Evolutionary conservation across 2,329 filamentous ascomycete species (phyloP).

Genomic region (Talaromyces rugulosus): DNA sequence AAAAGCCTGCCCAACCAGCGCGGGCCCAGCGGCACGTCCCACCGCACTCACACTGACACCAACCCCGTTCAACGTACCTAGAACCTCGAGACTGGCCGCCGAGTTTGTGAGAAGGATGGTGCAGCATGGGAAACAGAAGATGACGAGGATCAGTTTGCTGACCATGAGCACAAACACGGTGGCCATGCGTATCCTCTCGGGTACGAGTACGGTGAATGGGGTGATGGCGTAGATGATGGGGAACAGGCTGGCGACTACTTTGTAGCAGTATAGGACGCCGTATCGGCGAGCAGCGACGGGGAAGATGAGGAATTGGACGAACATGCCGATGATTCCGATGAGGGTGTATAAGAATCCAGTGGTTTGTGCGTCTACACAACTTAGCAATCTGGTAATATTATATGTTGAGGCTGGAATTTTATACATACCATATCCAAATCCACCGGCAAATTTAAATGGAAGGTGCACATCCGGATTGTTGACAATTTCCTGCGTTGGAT

Average conservation of each 20-base stretch:
- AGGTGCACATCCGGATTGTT: conserved; percentile 56
- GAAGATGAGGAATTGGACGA: conserved; percentile 84
- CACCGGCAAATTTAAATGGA: conserved; percentile 77
- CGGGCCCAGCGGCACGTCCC: conserved; percentile 75
- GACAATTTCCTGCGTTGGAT: conserved; percentile 54
- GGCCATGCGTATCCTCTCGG: conserved; percentile 50
- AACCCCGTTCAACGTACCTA: conserved; percentile 88
- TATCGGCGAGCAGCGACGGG: conserved; percentile 68
- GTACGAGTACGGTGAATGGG: conserved; percentile 70
- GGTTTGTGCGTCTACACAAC: conserved; percentile 56
- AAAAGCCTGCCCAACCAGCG: conserved; percentile 67
- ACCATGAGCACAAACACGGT: conserved; percentile 65
- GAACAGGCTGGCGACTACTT: conserved; percentile 61
- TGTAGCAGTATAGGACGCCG: conserved; percentile 71
- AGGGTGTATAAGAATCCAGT: conserved; percentile 84
- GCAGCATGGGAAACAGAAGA: conserved; percentile 82
- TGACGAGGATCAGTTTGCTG: conserved; percentile 68
- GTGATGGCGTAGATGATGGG: conserved; percentile 76
- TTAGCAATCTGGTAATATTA: too few relatives aligned
- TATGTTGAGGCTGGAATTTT: too few relatives aligned
- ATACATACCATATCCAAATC: conserved; percentile 65
- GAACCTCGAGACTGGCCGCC: conserved; percentile 66
- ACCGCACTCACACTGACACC: conserved; percentile 78
- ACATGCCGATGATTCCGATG: conserved; percentile 73
- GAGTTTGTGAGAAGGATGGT: conserved; percentile 91